Evolutionary conservation across 1,284 basidiomycete species (phyloP), one percentile per base, ranked within the genome.

Genomic region (Paramarasmius palmivorus): DNA sequence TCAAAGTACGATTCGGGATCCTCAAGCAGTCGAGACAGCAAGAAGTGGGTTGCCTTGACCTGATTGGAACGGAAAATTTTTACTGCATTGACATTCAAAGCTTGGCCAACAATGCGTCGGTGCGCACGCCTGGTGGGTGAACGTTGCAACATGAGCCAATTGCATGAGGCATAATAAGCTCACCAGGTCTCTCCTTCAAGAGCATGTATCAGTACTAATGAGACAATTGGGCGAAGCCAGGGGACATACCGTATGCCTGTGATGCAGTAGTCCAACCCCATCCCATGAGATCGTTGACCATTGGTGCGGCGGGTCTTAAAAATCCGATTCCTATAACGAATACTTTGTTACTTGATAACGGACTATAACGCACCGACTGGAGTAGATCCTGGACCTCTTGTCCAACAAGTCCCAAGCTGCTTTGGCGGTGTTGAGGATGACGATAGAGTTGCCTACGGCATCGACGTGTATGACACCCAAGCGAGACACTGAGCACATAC

Each of bases 201-300:
- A n/a, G n/a, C n/a, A n/a, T n/a, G 22, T 2, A 22, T n/a, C 10
- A 22, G 39, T 40, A 9, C 12, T 10, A 15, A 44, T 3, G 10
- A 22, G 14, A 3, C n/a, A 25, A n/a, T 15, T 25, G 2, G 5
- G 25, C n/a, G n/a, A 7, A 1, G n/a, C n/a, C 14, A 23, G 5
- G 26, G 12, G 22, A n/a, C 36, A 19, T 22, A 36, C 20, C 23
- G 37, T 26, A 34, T 14, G 17, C 2, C 17, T 34, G 29, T 26
- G 14, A 50, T 15, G 45, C 38, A 29, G 42, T 7, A 17, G 35
- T 32, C 38, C 51, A 56, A 25, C 52, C 50, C 57, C 57, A 54
- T 35, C 56, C 56, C 56, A 57, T 57, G 6, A 58, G 17, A 35
- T 58, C 57, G n/a, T 19, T 14, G 14, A 54, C 39, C 46, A 52